Base-by-base conservation (phyloP, 345 rosid species). In the Hibiscus tridactylites region DNA sequence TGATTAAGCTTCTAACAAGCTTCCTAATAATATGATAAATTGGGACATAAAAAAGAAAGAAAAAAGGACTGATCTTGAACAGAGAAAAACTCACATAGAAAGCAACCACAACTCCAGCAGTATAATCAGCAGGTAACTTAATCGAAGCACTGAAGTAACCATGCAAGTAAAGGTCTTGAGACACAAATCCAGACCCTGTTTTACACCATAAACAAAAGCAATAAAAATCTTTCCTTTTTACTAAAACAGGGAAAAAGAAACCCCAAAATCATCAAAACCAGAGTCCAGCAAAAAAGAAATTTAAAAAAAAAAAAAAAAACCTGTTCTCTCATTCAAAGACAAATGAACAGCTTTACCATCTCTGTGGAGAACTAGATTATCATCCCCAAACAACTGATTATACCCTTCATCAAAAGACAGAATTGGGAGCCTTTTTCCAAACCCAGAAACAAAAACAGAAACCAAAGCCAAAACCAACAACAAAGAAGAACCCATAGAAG, bases 91-190 rank as follows among this genome's bases (percentile, higher is more conserved):
- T 88, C 77, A 95, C 99, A 81, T 95, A 95, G 78, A 95, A 95
- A 28, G 99, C 99, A 73, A 95, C 94, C 78, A 95, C 98, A 75
- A 95, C 96, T 29, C 99, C 99, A 72, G 98, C 99, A 57, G 98
- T 90, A 74, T 95, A 95, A 85, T 95, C 99, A 49, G 94, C 80
- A 79, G 99, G 99, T 79, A 95, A 74, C 83, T 90, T 95, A 28
- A 95, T 88, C 31, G 93, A 88, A 72, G 97, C 92, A 78, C 98
- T 90, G 87, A 95, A 95, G 80, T 87, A 89, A 1, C 99, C 99
- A 82, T 92, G 96, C 53, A 89, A 82, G 81, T 92, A 95, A 49
- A 92, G 84, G 80, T 95, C 99, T 49, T 95, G 93, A 61, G 99
- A 95, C 56, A 81, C 94, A 83, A 95, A 95, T 71, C 99, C 99